Evolutionary conservation across 2,329 filamentous ascomycete species (phyloP).

Genomic region (Gaeumannomyces tritici): DNA sequence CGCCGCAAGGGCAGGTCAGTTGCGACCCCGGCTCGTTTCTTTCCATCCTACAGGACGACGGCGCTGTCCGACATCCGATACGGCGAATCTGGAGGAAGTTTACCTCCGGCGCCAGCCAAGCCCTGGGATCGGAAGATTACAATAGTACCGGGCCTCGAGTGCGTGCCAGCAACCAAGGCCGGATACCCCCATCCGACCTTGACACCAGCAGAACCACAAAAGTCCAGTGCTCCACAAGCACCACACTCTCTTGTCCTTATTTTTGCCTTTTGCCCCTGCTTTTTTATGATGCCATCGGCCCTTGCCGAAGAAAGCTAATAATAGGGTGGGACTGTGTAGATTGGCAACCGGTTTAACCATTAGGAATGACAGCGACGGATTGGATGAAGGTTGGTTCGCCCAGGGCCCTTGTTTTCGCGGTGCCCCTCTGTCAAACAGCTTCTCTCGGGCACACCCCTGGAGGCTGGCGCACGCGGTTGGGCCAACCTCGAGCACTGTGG

Average conservation of each 20-base stretch:
- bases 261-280: neutral
- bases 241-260: neutral
- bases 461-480: neutral
- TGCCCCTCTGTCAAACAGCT: neutral
- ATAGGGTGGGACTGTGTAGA: neutral
- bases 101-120: neutral
- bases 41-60: neutral
- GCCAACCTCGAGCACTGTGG: neutral
- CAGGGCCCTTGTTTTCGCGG: neutral
- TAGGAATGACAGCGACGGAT: neutral
- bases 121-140: neutral
- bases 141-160: neutral
- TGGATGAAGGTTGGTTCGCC: constrained; percentile 1
- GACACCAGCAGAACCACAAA: neutral
- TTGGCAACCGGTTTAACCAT: neutral
- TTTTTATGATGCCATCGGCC: neutral
- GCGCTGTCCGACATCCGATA: neutral
- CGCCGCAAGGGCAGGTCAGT: neutral
- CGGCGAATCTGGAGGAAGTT: neutral
- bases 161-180: too few relatives aligned
- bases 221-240: neutral
- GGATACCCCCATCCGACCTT: too few relatives aligned
- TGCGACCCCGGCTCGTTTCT: neutral
- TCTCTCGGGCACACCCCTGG: neutral
- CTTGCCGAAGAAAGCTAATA: neutral